Evolutionary conservation across 2,329 filamentous ascomycete species (phyloP).

Genomic region (Aspergillus texensis): DNA sequence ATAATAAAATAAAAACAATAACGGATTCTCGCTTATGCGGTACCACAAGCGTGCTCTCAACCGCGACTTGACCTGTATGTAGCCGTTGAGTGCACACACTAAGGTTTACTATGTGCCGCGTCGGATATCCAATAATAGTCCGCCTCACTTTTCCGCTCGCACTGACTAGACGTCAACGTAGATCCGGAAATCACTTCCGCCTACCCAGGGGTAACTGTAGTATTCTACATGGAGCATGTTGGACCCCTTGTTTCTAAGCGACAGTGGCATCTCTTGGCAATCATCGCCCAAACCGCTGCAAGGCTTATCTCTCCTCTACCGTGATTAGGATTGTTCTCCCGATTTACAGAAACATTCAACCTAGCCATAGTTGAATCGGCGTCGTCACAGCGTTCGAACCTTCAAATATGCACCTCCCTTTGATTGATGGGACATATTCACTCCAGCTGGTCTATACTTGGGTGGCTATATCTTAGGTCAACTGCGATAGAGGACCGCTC

Average conservation of each 20-base stretch:
- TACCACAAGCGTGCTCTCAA: neutral
- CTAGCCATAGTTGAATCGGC: no score
- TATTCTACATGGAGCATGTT: neutral
- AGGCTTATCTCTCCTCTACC: neutral
- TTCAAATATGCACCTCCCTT: neutral
- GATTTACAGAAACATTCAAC: neutral
- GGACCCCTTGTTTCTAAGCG: neutral
- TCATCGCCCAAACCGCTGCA: neutral
- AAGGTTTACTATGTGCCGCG: neutral
- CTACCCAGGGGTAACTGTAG: neutral
- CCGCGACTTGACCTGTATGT: neutral
- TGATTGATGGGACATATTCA: neutral
- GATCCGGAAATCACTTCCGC: neutral
- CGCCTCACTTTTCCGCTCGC: neutral
- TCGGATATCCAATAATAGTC: neutral
- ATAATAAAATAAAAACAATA: neutral
- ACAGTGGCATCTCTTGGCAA: neutral
- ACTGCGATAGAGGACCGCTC: neutral
- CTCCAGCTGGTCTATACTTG: neutral
- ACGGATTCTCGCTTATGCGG: neutral
- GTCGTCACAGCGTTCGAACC: neutral
- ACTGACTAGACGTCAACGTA: neutral
- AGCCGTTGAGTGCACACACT: neutral
- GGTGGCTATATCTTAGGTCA: neutral
- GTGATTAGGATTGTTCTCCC: neutral